Evolutionary conservation across 2,329 filamentous ascomycete genomes (phyloP), one percentile per base, ranked within the genome.

Genomic region (Thelonectria discophora): DNA sequence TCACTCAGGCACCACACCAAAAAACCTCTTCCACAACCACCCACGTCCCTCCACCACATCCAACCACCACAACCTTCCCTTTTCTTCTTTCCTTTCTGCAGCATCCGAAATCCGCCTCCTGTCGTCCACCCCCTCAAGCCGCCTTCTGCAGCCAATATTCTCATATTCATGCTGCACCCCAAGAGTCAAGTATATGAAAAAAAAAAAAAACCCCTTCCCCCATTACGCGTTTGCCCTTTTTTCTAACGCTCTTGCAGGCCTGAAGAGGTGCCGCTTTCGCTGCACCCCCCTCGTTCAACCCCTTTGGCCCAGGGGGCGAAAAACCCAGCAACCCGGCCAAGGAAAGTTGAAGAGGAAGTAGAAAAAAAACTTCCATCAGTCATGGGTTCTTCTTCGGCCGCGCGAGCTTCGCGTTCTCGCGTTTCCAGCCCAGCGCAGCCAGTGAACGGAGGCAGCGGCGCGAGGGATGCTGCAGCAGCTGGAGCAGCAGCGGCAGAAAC

Each of bases 351-450:
- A n/a, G n/a, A n/a, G n/a, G n/a, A n/a, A n/a, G n/a, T n/a, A n/a
- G n/a, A n/a, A n/a, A n/a, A n/a, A n/a, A n/a, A n/a, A n/a, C n/a
- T n/a, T n/a, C n/a, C n/a, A n/a, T 7, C 24, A 24, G 24, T 7
- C 24, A 24, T 24, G 24, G 24, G 24, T 24, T 24, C 24, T 7
- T 77, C 81, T 43, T 76, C 79, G 63, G 81, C 76, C 70, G 82
- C 80, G 65, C 78, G 83, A 76, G 76, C 82, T 58, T 79, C 82
- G 68, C 81, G 85, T 76, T 86, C 85, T 76, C 83, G 85, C 56
- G 85, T 80, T 69, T 86, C 85, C 63, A 87, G 85, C 69, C 85
- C 85, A 27, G 78, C 80, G 54, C 77, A 78, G 64, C 65, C 68
- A 40, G 65, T 69, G 58, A 76, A 70, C 64, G 67, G 67, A n/a